These are phyloP conservation scores for Simmondsia chinensis DNA, from an alignment of 148 eudicot genomes.

Conservation along the genomic window DNA sequence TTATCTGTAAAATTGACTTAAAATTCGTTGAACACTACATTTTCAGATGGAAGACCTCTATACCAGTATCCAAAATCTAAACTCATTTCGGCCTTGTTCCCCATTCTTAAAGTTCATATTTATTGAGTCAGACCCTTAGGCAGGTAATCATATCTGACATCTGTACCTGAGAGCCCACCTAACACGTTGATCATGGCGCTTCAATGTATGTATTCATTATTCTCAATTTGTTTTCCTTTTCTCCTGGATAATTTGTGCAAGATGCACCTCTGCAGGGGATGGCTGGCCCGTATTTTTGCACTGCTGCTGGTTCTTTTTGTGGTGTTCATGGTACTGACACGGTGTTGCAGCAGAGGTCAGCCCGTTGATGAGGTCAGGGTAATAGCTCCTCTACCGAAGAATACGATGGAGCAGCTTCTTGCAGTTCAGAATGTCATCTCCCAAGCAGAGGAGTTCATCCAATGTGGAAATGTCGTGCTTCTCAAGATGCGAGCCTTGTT, in stretches of 20 bases:
- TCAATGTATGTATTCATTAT: background rate
- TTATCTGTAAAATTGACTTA: too few relatives aligned
- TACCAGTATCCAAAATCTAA: too few relatives aligned
- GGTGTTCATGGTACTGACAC: conserved; percentile 50
- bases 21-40: too few relatives aligned
- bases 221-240: background rate
- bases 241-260: background rate
- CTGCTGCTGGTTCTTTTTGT: conserved; percentile 37
- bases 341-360: conserved; percentile 34
- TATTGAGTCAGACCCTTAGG: too few relatives aligned
- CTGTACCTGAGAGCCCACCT: too few relatives aligned
- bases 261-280: conserved; percentile 59
- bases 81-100: too few relatives aligned
- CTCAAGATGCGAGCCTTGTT: conserved; percentile 72
- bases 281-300: conserved; percentile 52
- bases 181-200: too few relatives aligned
- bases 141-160: too few relatives aligned
- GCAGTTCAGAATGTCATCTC: conserved; percentile 89
- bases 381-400: conserved; percentile 67
- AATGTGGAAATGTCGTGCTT: conserved; percentile 70
- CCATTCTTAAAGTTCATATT: too few relatives aligned
- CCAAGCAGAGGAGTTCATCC: conserved; percentile 75
- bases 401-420: conserved; percentile 82
- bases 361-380: conserved; percentile 59
- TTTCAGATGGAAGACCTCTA: too few relatives aligned